Conservation (phyloP, 176 grass and related monocot species). For the Oryza rufipogon region DNA sequence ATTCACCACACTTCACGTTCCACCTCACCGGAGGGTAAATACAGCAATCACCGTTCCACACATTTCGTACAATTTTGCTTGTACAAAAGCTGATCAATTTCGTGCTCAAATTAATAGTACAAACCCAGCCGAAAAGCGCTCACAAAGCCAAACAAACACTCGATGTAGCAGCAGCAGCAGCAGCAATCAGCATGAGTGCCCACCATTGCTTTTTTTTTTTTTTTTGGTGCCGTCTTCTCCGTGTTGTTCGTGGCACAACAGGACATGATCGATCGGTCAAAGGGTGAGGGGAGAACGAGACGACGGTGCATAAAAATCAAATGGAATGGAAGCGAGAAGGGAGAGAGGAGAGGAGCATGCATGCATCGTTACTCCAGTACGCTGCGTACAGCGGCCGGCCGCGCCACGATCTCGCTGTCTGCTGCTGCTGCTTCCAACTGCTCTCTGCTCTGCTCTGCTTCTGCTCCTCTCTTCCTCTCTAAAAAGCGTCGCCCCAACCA, state of each 20-base stretch:
- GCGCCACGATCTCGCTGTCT: conserved; percentile 31
- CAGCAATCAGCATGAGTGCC: conserved; percentile 34
- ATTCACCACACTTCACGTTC: neutral
- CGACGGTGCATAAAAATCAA: neutral
- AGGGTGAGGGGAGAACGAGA: neutral
- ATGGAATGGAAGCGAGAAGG: neutral
- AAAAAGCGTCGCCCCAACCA: conserved; percentile 22
- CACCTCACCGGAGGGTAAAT: no score
- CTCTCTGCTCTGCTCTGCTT: neutral
- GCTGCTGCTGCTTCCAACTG: neutral
- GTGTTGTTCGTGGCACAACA: neutral
- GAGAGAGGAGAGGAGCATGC: neutral
- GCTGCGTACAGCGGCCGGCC: conserved; percentile 1
- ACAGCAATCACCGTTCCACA: no score
- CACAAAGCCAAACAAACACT: neutral
- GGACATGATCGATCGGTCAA: conserved; percentile 25
- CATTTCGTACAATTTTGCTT: no score
- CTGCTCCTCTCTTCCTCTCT: neutral
- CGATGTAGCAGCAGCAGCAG: neutral
- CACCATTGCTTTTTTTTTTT: neutral
- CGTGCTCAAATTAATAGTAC: neutral
- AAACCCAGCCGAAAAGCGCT: conserved; percentile 10
- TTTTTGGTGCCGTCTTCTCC: neutral
- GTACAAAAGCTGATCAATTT: no score
- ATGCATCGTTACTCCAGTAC: conserved; percentile 15